Conservation (phyloP, 345 rosid genomes). For the Psidium guajava region DNA sequence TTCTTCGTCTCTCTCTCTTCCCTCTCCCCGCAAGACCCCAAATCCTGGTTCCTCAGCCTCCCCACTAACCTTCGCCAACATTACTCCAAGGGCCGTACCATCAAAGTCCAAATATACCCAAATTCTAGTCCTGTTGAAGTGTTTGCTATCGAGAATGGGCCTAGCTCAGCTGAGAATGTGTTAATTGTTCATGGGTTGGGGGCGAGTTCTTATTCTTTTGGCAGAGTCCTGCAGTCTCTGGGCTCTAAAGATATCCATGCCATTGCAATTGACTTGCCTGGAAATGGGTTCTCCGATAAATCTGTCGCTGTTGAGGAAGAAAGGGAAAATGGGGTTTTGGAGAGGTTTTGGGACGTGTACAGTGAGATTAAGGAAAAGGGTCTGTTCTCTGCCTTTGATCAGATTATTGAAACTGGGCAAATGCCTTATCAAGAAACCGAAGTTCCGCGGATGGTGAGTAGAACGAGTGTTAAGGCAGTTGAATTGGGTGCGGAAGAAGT, state of each 20-base stretch:
- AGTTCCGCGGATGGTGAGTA: slow-evolving; percentile 16
- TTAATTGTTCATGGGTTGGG: slow-evolving; percentile 75
- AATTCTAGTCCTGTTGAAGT: slow-evolving; percentile 45
- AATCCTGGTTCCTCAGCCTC: slow-evolving; percentile 75
- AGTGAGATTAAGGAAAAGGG: slow-evolving; percentile 76
- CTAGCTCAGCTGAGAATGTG: slow-evolving; percentile 35
- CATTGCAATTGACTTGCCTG: slow-evolving; percentile 84
- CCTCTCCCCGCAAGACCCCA: slow-evolving; percentile 46
- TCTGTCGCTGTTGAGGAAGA: slow-evolving; percentile 47
- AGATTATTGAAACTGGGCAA: slow-evolving; percentile 83
- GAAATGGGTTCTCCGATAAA: slow-evolving; percentile 88
- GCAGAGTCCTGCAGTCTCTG: slow-evolving; percentile 27
- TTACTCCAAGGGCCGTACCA: slow-evolving; percentile 63
- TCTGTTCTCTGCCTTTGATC: slow-evolving; percentile 89
- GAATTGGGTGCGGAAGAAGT: slow-evolving; percentile 64
- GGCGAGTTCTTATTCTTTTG: slow-evolving; percentile 62
- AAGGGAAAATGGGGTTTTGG: slow-evolving; percentile 36
- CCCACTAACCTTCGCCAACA: slow-evolving; percentile 64
- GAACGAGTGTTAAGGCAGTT: slow-evolving; percentile 38
- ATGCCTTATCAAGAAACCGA: slow-evolving; percentile 61
- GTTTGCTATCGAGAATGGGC: slow-evolving; percentile 45
- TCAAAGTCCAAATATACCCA: slow-evolving; percentile 52
- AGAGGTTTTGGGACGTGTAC: slow-evolving; percentile 56
- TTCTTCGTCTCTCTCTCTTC: slow-evolving; percentile 32
- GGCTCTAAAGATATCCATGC: slow-evolving; percentile 59